Percentiles rank a stretch among this genome's conserved stretches.
These are phyloP conservation scores for Magnolia officinalis DNA, from an alignment of 164 flowering plant genomes.

Conservation along the genomic window DNA sequence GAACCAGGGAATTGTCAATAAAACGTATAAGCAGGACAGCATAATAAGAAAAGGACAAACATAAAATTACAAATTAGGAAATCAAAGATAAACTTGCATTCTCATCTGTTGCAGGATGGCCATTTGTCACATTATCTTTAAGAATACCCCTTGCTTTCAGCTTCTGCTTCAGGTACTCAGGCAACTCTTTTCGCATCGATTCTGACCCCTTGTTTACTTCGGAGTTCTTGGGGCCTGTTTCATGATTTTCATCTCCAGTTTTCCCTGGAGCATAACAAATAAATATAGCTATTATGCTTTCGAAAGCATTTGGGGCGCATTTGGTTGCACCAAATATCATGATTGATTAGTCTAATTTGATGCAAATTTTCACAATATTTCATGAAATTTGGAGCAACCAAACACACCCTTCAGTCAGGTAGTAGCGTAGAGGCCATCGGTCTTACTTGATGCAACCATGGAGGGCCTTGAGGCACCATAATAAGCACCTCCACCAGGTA, in stretches of 20 bases:
- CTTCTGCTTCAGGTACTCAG: slow-evolving; percentile 83
- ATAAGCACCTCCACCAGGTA: slow-evolving; percentile 95
- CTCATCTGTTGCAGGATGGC: slow-evolving; percentile 13
- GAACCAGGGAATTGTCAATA: slow-evolving; percentile 14
- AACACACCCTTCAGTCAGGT: not conserved
- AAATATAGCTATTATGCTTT: not conserved
- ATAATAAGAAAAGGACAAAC: not conserved
- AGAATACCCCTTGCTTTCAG: slow-evolving; percentile 92
- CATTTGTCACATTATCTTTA: slow-evolving; percentile 37
- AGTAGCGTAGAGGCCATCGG: slow-evolving; percentile 1
- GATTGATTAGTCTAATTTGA: too few relatives aligned
- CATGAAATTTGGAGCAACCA: not conserved
- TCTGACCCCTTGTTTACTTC: slow-evolving; percentile 30
- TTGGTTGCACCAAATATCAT: not conserved
- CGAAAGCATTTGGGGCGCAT: not conserved
- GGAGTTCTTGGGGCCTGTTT: slow-evolving; percentile 16
- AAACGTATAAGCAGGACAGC: slow-evolving; percentile 2
- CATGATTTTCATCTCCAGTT: slow-evolving; percentile 22
- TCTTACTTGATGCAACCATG: slow-evolving; percentile 25
- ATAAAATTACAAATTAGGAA: not conserved
- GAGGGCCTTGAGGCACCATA: slow-evolving; percentile 38
- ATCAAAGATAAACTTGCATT: slow-evolving; percentile 32
- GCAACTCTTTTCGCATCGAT: slow-evolving; percentile 54
- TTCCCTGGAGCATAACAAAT: slow-evolving; percentile 21
- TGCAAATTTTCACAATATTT: not conserved